A percentile compares a stretch with the other conserved stretches of the same genome.
Evolutionary conservation across 2,329 filamentous ascomycete species (phyloP).

Genomic region (Sporothrix mexicana): DNA sequence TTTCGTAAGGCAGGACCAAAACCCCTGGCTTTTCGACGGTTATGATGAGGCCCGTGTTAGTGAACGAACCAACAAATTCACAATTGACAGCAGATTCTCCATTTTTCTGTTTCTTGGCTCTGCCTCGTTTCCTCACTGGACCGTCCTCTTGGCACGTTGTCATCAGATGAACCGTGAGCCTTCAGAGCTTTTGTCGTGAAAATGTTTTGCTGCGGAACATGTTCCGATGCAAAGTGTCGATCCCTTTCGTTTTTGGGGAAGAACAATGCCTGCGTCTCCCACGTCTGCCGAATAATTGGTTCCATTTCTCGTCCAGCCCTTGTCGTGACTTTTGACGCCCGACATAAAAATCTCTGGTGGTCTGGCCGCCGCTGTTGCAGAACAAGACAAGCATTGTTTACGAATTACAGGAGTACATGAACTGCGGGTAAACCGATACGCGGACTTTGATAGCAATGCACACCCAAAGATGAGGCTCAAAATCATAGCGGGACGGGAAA

Average conservation of each 20-base stretch:
- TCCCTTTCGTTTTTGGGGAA: not conserved
- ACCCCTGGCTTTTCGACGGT: not conserved
- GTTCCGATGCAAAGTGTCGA: constrained; percentile 1
- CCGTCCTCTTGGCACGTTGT: constrained; percentile 11
- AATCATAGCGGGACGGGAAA: not conserved
- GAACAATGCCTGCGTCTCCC: not conserved
- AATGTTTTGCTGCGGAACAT: constrained; percentile 16
- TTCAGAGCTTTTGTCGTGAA: not conserved
- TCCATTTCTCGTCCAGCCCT: not conserved
- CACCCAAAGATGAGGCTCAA: not conserved
- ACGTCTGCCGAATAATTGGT: not conserved
- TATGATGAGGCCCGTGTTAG: not conserved
- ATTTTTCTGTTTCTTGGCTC: not conserved
- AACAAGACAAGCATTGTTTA: no score
- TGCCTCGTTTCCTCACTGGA: constrained; percentile 25
- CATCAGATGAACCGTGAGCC: not conserved
- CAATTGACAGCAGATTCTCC: not conserved
- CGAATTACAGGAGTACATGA: not conserved
- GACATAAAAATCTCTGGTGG: no score
- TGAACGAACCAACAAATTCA: not conserved
- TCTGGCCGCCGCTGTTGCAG: no score
- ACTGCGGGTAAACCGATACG: not conserved
- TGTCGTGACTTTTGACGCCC: not conserved
- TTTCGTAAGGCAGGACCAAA: constrained; percentile 6
- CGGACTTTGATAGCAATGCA: not conserved